Base-by-base conservation (phyloP, 331 rosid species). In the Cydonia oblonga region DNA sequence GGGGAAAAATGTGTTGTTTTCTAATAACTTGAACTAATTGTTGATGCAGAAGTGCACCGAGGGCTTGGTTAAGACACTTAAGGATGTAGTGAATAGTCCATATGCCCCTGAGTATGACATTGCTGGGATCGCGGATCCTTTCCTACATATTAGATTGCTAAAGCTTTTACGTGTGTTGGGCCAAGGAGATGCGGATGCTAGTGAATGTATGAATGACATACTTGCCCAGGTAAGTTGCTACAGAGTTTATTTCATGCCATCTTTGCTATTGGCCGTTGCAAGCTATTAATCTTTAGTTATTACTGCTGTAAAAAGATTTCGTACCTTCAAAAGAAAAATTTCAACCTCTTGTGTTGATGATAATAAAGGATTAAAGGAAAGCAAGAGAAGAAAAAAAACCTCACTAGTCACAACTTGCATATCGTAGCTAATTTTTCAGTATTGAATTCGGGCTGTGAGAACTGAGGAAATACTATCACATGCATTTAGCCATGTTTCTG, bases 71-170 rank as follows among this genome's bases (percentile, higher is more conserved):
- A 95, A 81, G 86, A 89, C 90, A 52, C 89, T 95, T 56, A 95
- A 75, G 88, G 99, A 95, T 82, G 76, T 89, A 22, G 97, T 84
- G 8, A 91, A 91, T 82, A 95, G 97, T 80, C 92, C 97, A 62
- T 95, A 95, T 80, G 84, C 97, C 66, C 97, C 99, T 59, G 99
- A 95, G 79, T 91, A 91, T 75, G 99, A 95, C 69, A 82, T 95
- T 86, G 90, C 96, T 75, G 99, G 99, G 84, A 95, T 95, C 81
- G 84, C 93, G 0, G 99, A 95, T 74, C 99, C 99, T 70, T 95
- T 95, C 86, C 96, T 95, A 59, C 99, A 95, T 70, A 89, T 95
- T 78, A 90, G 96, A 77, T 80, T 95, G 89, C 89, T 95, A 80
- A 89, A 72, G 84, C 91, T 95, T 81, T 82, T 95, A 87, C 89